Evolutionary conservation across 164 flowering plant genomes (phyloP).

Genomic region (Dillenia turbinata): DNA sequence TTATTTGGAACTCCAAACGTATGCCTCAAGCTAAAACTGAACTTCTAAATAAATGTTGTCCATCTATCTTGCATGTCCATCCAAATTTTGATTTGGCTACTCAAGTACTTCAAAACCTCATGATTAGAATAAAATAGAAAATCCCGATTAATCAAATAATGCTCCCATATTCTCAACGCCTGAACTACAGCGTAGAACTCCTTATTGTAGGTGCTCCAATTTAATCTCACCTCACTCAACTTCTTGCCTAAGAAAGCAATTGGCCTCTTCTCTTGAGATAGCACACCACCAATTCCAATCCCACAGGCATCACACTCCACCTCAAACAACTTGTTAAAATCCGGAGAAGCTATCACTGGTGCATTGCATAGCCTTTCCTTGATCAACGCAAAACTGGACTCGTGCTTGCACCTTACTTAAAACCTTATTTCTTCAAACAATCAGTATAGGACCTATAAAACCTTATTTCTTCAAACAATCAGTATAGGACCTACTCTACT

Average conservation of each 20-base stretch:
- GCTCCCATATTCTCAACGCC: neutral
- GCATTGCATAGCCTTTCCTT: neutral
- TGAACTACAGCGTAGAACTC: neutral
- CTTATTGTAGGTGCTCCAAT: neutral
- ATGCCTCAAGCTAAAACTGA: neutral
- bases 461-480: neutral
- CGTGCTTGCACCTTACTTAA: neutral
- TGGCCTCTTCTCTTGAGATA: neutral
- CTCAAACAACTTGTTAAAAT: conserved; percentile 1
- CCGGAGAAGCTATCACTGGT: neutral
- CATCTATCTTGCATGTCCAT: too few species aligned
- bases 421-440: neutral
- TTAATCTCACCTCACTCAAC: neutral
- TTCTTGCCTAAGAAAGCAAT: neutral
- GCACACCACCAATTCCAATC: neutral
- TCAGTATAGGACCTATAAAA: neutral
- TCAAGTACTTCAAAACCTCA: neutral
- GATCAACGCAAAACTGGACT: neutral
- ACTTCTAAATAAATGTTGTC: neutral
- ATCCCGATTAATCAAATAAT: neutral
- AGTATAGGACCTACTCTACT: neutral
- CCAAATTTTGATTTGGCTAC: neutral
- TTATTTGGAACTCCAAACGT: too few species aligned
- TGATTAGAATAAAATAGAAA: conserved; percentile 1
- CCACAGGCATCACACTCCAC: conserved; percentile 1